Evolutionary conservation across 176 grass and related monocot genomes (phyloP).

Genomic region (Calamus simplicifolius): DNA sequence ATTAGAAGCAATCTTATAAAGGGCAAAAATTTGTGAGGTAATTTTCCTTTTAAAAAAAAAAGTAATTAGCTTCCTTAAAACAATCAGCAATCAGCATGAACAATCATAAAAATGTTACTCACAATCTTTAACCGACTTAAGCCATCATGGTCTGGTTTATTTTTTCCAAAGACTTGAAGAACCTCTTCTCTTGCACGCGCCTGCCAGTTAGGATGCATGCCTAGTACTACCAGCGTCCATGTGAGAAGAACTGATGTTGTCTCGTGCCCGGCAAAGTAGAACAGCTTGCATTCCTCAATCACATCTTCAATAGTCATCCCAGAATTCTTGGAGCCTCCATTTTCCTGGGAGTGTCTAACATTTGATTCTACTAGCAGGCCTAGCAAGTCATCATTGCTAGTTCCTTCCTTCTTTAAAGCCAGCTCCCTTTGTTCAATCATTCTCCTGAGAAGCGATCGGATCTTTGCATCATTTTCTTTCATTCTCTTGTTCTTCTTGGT

Average conservation of each 20-base stretch:
- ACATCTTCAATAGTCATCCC: slow-evolving; percentile 41
- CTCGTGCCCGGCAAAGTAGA: slow-evolving; percentile 25
- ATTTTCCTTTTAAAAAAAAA: too few species aligned
- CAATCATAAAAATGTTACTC: neutral
- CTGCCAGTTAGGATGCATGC: slow-evolving; percentile 22
- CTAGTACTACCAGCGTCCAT: slow-evolving; percentile 23
- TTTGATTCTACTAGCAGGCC: slow-evolving; percentile 52
- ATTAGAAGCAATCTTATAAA: too few species aligned
- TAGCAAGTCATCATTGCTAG: slow-evolving; percentile 28
- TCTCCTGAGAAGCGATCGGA: slow-evolving; percentile 28
- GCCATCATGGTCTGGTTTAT: neutral
- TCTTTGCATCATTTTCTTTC: slow-evolving; percentile 29
- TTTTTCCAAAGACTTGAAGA: slow-evolving; percentile 12
- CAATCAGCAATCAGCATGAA: too few species aligned
- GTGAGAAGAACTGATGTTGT: slow-evolving; percentile 15
- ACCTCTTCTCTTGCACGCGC: too few species aligned
- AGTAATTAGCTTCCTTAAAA: too few species aligned
- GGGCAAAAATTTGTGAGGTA: too few species aligned
- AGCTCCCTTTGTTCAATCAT: slow-evolving; percentile 33
- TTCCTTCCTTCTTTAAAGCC: slow-evolving; percentile 21
- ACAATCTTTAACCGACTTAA: slow-evolving; percentile 1
- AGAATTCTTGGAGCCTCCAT: slow-evolving; percentile 11
- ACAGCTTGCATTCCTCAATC: neutral
- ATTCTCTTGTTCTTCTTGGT: slow-evolving; percentile 40
- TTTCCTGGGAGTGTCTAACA: slow-evolving; percentile 5